Evolutionary conservation across 352 stramenopile species (phyloP).

Genomic region (Phytophthora nicotianae): DNA sequence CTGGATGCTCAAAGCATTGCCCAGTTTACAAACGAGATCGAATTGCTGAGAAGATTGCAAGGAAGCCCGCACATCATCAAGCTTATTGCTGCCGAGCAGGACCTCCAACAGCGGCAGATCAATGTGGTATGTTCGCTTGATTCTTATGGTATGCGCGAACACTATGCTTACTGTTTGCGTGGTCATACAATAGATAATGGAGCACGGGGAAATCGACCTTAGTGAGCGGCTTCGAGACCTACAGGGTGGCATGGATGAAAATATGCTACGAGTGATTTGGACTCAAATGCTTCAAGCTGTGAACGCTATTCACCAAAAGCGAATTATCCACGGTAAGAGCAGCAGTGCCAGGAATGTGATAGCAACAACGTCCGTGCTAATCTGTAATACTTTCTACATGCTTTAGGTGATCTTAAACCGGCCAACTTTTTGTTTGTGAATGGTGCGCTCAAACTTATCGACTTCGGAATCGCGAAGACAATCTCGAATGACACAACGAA

Average conservation of each 20-base stretch:
- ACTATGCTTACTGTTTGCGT: not conserved
- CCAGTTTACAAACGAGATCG: slow-evolving; percentile 98
- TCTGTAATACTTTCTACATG: slow-evolving; percentile 5
- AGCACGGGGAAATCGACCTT: slow-evolving; percentile 97
- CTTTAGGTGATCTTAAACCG: slow-evolving; percentile 92
- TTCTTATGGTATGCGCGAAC: not conserved
- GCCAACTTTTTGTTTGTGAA: slow-evolving; percentile 98
- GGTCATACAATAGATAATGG: slow-evolving; percentile 88
- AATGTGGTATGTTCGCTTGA: slow-evolving; percentile 52
- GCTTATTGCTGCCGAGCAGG: slow-evolving; percentile 94
- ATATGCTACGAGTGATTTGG: slow-evolving; percentile 98
- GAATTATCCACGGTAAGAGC: slow-evolving; percentile 92
- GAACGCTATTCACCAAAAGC: slow-evolving; percentile 95
- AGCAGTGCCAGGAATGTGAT: not conserved
- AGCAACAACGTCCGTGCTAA: slow-evolving; percentile 10
- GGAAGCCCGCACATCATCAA: slow-evolving; percentile 97
- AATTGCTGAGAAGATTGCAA: slow-evolving; percentile 92
- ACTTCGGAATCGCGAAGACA: slow-evolving; percentile 98
- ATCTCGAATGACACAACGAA: slow-evolving; percentile 98
- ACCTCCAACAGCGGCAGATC: slow-evolving; percentile 78
- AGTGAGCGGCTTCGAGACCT: slow-evolving; percentile 91
- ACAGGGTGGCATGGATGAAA: slow-evolving; percentile 92
- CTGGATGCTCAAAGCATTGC: slow-evolving; percentile 91
- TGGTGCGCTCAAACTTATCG: slow-evolving; percentile 96
- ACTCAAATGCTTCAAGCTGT: slow-evolving; percentile 99